Conservation (phyloP, 1,284 basidiomycete genomes). For the Apiotrichum montevideense region DNA sequence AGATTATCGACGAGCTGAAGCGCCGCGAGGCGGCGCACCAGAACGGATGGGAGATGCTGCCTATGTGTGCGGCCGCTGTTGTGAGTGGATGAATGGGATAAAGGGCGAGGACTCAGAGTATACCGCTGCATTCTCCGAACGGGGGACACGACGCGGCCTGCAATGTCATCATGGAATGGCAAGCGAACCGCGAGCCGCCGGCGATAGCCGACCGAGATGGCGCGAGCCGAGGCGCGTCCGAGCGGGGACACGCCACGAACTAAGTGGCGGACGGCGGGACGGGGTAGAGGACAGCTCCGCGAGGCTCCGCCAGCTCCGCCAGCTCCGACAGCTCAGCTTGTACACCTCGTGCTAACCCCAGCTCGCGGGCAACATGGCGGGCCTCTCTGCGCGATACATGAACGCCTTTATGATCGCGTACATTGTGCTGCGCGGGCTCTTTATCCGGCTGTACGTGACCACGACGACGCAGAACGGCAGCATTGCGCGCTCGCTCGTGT, state of each 20-base stretch:
- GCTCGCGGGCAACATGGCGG: slow-evolving; percentile 36
- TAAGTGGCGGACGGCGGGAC: too few species aligned
- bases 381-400: slow-evolving; percentile 28
- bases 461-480: slow-evolving; percentile 20
- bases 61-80: slow-evolving; percentile 25
- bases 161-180: too few species aligned
- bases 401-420: slow-evolving; percentile 29
- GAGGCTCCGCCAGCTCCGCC: not conserved
- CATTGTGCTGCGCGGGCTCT: slow-evolving; percentile 26
- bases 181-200: too few species aligned
- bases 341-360: slow-evolving; percentile 6
- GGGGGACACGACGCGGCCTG: too few species aligned
- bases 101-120: not conserved
- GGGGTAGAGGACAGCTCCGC: too few species aligned
- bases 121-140: too few species aligned
- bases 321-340: not conserved
- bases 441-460: slow-evolving; percentile 31
- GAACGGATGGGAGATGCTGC: slow-evolving; percentile 33
- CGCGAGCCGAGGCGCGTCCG: too few species aligned
- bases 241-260: too few species aligned
- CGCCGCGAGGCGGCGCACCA: slow-evolving; percentile 31
- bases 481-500: slow-evolving; percentile 22
- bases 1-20: slow-evolving; percentile 21
- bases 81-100: slow-evolving; percentile 17
- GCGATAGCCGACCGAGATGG: too few species aligned